Conservation (phyloP, 805 yeast species). For the Candida lessepsii region DNA sequence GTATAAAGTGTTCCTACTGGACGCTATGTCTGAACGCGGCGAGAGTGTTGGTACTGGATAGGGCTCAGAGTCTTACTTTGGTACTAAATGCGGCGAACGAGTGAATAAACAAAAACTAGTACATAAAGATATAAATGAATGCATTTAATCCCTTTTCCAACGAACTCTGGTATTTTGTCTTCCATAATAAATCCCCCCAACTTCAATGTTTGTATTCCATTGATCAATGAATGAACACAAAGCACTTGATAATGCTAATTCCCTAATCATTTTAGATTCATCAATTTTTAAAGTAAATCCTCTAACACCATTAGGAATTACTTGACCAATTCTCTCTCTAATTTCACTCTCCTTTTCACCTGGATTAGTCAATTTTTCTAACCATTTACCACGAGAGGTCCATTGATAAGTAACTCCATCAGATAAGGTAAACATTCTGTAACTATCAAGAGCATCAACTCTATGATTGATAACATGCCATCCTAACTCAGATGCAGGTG, state of each 20-base stretch:
- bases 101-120: too few species aligned
- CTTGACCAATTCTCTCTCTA: conserved; percentile 61
- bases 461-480: conserved; percentile 61
- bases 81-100: too few species aligned
- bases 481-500: conserved; percentile 56
- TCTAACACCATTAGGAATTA: conserved; percentile 48
- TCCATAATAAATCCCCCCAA: conserved; percentile 65
- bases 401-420: conserved; percentile 65
- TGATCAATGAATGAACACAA: conserved; percentile 62
- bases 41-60: too few species aligned
- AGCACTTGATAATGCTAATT: conserved; percentile 59
- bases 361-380: conserved; percentile 55
- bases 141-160: conserved; percentile 53
- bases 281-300: conserved; percentile 59
- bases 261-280: conserved; percentile 54
- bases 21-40: too few species aligned
- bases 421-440: conserved; percentile 57
- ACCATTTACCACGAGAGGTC: conserved; percentile 57
- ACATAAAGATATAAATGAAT: neutral
- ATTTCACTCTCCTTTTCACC: conserved; percentile 67
- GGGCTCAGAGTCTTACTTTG: too few species aligned
- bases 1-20: too few species aligned
- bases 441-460: conserved; percentile 61
- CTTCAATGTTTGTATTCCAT: conserved; percentile 60
- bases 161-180: conserved; percentile 49